These are phyloP conservation scores for Paraphoma chrysanthemicola DNA, from an alignment of 2,329 filamentous ascomycete genomes.

Conservation along the genomic window DNA sequence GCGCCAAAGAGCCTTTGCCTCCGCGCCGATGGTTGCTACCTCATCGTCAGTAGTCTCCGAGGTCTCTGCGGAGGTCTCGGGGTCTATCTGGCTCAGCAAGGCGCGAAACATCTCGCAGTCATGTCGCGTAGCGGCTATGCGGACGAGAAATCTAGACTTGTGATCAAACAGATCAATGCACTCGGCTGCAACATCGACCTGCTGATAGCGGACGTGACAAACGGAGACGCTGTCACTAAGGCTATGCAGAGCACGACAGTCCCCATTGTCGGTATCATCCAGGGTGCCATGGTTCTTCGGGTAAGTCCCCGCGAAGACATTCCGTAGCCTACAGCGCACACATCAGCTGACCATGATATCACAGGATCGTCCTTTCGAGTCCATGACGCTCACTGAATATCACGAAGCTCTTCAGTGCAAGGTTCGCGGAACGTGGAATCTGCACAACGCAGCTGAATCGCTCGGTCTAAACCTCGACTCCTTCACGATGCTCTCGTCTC, in stretches of 20 bases:
- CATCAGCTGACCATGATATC: slow-evolving; percentile 11
- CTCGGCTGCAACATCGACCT: background rate
- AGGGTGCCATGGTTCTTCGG: background rate
- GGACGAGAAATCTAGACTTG: background rate
- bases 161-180: background rate
- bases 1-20: background rate
- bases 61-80: background rate
- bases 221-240: background rate
- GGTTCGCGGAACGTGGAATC: slow-evolving; percentile 28
- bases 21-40: background rate
- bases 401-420: slow-evolving; percentile 16
- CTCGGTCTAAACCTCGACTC: slow-evolving; percentile 23
- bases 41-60: background rate
- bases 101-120: background rate
- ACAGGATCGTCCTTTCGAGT: slow-evolving; percentile 8
- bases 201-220: background rate
- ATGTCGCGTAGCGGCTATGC: background rate
- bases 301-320: background rate
- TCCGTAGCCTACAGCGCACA: too few species aligned
- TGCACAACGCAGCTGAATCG: slow-evolving; percentile 20
- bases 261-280: background rate
- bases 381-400: slow-evolving; percentile 21
- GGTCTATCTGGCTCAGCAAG: background rate
- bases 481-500: slow-evolving; percentile 39
- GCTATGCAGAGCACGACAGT: background rate